Conservation (phyloP, 345 rosid genomes). For the Raphanus sativus region DNA sequence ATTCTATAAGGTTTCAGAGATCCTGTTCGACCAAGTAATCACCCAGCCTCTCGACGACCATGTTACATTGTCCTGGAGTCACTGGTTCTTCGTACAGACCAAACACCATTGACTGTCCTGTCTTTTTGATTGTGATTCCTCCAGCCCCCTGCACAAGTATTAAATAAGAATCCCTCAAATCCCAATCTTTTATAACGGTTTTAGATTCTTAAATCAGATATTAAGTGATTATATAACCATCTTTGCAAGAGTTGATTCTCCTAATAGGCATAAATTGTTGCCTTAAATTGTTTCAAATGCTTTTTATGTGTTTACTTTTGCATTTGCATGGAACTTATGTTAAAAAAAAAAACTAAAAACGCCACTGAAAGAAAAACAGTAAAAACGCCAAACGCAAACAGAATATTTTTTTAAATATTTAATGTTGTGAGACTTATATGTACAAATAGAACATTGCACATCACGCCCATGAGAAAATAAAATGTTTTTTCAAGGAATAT, state of each 20-base stretch:
- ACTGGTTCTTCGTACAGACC: slow-evolving; percentile 79
- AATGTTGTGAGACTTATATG: background rate
- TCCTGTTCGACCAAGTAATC: slow-evolving; percentile 81
- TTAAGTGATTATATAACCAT: background rate
- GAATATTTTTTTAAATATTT: background rate
- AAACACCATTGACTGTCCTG: slow-evolving; percentile 65
- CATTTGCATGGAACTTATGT: background rate
- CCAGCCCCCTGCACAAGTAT: slow-evolving; percentile 57
- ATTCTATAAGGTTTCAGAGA: slow-evolving; percentile 37
- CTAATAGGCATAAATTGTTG: background rate
- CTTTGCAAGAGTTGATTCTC: background rate
- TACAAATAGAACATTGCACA: background rate
- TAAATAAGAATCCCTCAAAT: background rate
- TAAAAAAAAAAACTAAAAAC: too few species aligned
- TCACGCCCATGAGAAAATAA: background rate
- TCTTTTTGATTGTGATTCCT: slow-evolving; percentile 76
- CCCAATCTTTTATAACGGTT: background rate
- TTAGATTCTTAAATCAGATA: background rate
- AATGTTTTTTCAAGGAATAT: background rate
- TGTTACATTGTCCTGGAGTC: slow-evolving; percentile 87
- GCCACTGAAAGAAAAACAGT: background rate
- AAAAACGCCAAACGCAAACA: background rate
- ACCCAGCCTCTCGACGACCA: slow-evolving; percentile 86
- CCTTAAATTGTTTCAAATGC: background rate
- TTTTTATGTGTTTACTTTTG: background rate